Base-by-base conservation (phyloP, 768 basidiomycete genomes). In the Rhizopogon vulgaris region DNA sequence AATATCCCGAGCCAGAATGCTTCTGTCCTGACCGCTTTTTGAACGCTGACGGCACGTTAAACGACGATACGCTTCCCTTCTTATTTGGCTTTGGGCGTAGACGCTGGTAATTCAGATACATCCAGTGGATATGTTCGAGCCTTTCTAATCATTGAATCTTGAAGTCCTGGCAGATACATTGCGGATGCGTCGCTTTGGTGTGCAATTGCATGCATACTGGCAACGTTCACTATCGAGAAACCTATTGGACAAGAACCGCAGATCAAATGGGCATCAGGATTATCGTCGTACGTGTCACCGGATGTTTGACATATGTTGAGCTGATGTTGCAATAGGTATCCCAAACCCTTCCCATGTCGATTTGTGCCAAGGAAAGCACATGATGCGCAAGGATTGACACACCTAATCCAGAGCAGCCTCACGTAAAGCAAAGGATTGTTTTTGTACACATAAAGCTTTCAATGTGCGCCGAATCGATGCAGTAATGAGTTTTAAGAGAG, bases 201-300 rank as follows among this genome's bases (percentile, higher is more conserved):
- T 41, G 18, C 48, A 6, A 48, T 59, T 9, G 15, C 30, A 27
- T 54, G 46, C 9, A 60, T 60, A 53, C 59, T 57, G 7, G 52
- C 59, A 6, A 57, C 41, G 3, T 17, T 60, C 25, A 57, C 22
- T 15, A 61, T 61, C 36, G 51, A 59, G 15, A 56, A 54, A 41
- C 53, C 53, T 27, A 45, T 51, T 10, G 60, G 55, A 0, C 52
- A 54, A 22, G 55, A 56, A 2, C 45, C 28, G 10, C 28, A 63
- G 1, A 34, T 64, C 4, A 41, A 57, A 18, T 63, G 60, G 62
- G 42, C 36, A 30, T 55, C 36, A 25, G 62, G 62, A 8, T 17
- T 61, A 27, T 10, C 41, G 2, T 48, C 17, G 60, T 56, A 34
- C 6, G 57, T 53, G 34, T 17, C 28, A 30, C 10, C 10, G 28